Conservation (phyloP, 345 rosid species). For the Brassica cretica region DNA sequence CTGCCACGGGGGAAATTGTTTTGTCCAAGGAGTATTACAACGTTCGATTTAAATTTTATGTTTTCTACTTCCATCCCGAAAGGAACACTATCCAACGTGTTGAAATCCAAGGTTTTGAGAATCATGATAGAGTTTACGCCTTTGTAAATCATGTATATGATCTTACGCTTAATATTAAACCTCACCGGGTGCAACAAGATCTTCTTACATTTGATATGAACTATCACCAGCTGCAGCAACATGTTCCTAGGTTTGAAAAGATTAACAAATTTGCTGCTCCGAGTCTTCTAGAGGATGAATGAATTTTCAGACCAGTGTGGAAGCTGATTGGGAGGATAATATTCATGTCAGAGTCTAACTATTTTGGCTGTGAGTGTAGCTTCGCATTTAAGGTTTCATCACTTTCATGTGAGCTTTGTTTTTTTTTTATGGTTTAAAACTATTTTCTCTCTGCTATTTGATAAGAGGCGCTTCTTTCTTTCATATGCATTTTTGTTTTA, state of each 20-base stretch:
- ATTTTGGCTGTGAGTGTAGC: neutral
- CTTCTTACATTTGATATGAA: neutral
- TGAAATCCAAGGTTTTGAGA: neutral
- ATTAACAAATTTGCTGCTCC: neutral
- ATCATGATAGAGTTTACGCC: too few species aligned
- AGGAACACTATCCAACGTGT: neutral
- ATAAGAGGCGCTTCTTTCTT: neutral
- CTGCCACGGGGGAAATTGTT: neutral
- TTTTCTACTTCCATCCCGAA: neutral
- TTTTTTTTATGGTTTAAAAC: neutral
- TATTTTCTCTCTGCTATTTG: neutral
- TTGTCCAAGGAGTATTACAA: neutral
- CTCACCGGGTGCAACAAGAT: neutral
- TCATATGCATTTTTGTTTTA: neutral
- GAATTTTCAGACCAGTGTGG: neutral
- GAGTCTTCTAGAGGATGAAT: neutral
- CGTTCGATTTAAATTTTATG: neutral
- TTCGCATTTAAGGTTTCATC: neutral
- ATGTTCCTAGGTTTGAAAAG: neutral
- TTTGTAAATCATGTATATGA: neutral
- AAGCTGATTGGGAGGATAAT: neutral
- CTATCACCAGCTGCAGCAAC: neutral
- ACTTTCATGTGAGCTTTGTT: neutral
- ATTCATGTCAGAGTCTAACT: neutral
- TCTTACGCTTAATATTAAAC: neutral